Evolutionary conservation across 2,329 filamentous ascomycete species (phyloP), one percentile per base, ranked within the genome.

Genomic region (Trichoderma atroviride): DNA sequence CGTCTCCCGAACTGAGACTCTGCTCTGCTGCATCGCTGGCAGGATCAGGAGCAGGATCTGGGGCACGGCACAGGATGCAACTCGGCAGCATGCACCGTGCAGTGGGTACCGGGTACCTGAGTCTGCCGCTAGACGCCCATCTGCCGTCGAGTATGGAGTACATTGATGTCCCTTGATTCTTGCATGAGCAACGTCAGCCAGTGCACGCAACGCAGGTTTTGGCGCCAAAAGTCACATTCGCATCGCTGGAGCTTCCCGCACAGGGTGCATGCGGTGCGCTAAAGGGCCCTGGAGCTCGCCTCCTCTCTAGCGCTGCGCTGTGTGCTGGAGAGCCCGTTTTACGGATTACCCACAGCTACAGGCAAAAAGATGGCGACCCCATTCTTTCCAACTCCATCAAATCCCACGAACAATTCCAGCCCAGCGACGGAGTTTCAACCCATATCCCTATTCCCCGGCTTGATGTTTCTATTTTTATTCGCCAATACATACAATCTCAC

Each of bases 391-490:
- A 61, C 35, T 31, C 58, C 66, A 53, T 27, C 27, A 27, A 27
- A 27, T 50, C 60, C 56, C 58, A 60, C 60, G 59, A 43, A 69
- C 67, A 57, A 58, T 69, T 56, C 43, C 61, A 55, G 50, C 61
- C 61, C 60, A 53, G 60, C 60, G 31, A 43, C 22, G 5, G 13
- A 22, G 62, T 58, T 24, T 27, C 9, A 35, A 43, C 52, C 14
- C 50, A 66, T 47, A 52, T 66, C 29, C 33, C 35, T 29, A 29
- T 50, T 7, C 10, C 19, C 9, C 40, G n/a, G n/a, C 40, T 9
- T 43, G 1, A 4, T 43, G 40, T 43, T 37, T 29, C 22, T 24
- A 13, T 57, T 53, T 58, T 3, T 50, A 7, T 31, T 22, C 47
- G 22, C 40, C 6, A 11, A 59, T 14, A n/a, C 31, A 6, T 14